Base-by-base conservation (phyloP, 768 basidiomycete species). In the Naganishia kalamii region DNA sequence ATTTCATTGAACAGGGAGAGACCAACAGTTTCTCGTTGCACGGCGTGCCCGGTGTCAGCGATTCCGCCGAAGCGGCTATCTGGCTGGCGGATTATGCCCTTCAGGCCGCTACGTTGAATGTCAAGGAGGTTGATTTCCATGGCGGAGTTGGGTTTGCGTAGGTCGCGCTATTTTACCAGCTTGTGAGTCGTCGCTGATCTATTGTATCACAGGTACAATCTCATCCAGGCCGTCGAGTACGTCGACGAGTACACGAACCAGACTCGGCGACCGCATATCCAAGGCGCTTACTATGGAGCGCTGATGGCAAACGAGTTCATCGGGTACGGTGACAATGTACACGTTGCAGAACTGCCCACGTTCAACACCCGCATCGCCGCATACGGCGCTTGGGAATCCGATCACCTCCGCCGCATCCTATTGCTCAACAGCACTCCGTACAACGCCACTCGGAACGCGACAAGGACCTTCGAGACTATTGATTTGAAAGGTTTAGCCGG, bases 11-110 rank as follows among this genome's bases (percentile, higher is more conserved):
- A 40, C 48, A 50, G 48, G 67, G 70, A 41, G 52, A 57, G 32
- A 57, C 52, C 27, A 57, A 57, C n/a, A 57, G 52, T 37, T 57
- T 35, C 23, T 35, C 52, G 5, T 27, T 33, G 29, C 69, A 70
- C 65, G 69, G 69, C 15, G 60, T 54, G 3, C 68, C 67, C 5
- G 65, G 62, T 3, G 48, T 57, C 29, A 48, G 43, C 32, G 66
- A 70, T 57, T 54, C 69, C 8, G 69, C 60, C 43, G 69, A 70
- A 37, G 50, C 67, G 5, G 65, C 69, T 13, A 65, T 70, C 47
- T 70, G 69, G 69, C 63, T 65, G 35, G 51, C 54, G 6, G 69
- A 70, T 40, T 60, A 66, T 57, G 49, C 65, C 25, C 62, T 70
- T 19, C 50, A 68, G 15, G 59, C 64, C 3, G 69, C 69, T 17